Conservation (phyloP, 768 basidiomycete genomes). For the Butyriboletus loyo region DNA sequence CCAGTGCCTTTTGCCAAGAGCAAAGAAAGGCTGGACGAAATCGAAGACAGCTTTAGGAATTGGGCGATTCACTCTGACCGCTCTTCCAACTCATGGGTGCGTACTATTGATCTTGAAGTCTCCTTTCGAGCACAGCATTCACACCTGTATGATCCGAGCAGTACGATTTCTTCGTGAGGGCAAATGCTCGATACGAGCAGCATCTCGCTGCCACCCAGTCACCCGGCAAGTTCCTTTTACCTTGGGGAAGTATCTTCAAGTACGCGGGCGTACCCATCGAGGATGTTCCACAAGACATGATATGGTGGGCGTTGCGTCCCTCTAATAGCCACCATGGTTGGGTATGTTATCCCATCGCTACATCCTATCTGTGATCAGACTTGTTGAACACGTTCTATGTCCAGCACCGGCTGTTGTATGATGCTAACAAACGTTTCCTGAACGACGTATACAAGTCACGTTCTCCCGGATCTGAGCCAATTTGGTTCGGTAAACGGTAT, state of each 20-base stretch:
- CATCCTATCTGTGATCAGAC: neutral
- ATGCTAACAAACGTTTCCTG: constrained; percentile 13
- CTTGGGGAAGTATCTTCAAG: neutral
- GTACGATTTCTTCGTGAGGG: constrained; percentile 3
- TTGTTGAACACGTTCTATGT: neutral
- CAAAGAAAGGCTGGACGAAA: neutral
- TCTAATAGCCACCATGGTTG: neutral
- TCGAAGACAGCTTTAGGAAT: neutral
- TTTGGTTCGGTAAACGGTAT: constrained; percentile 22
- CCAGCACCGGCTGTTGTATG: constrained; percentile 15
- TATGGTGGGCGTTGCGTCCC: constrained; percentile 15
- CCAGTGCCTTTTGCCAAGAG: constrained; percentile 5
- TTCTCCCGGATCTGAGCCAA: constrained; percentile 22
- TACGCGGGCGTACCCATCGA: constrained; percentile 3
- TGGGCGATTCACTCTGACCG: constrained; percentile 6
- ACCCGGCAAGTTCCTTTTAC: constrained; percentile 12
- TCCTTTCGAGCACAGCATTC: neutral
- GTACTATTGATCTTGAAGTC: neutral
- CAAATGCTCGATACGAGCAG: constrained; percentile 8
- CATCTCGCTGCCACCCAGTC: neutral
- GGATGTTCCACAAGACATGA: constrained; percentile 10
- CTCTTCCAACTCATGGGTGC: constrained; percentile 8
- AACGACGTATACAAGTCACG: constrained; percentile 9
- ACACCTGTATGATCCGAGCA: neutral
- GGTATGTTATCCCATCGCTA: constrained; percentile 2